phyloP scores from a whole-genome alignment of 176 grass and related monocot species.

The Eremochloa ophiuroides region DNA sequence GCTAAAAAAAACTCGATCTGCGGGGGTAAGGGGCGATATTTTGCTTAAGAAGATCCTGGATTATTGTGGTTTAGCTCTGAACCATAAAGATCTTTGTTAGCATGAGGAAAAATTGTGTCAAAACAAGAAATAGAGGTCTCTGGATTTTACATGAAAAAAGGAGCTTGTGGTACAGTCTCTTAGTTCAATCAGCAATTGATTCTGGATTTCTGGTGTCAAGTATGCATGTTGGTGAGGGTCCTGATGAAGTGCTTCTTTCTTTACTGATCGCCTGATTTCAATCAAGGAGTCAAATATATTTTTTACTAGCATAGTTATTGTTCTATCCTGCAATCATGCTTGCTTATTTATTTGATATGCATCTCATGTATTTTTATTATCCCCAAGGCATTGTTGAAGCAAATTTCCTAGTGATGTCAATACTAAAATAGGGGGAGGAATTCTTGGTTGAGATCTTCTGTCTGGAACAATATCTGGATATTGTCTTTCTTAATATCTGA shows the following conservation, averaged over 20 bases:
- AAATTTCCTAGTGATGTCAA: neutral
- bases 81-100: neutral
- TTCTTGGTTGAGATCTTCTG: conserved; percentile 1
- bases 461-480: too few relatives aligned
- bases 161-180: neutral
- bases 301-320: neutral
- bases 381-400: neutral
- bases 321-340: neutral
- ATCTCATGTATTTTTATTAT: neutral
- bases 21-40: neutral
- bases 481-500: neutral
- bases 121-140: neutral
- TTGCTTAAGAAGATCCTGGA: neutral
- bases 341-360: neutral
- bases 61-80: neutral
- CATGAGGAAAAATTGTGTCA: neutral
- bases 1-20: neutral
- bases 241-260: neutral
- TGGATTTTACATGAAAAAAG: neutral
- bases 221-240: neutral
- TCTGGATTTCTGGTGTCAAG: neutral
- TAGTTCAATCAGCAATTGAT: neutral
- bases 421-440: neutral
- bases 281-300: neutral
- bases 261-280: neutral